phyloP scores from a whole-genome alignment of 257 asterid genomes.

The Primulina tabacum region DNA sequence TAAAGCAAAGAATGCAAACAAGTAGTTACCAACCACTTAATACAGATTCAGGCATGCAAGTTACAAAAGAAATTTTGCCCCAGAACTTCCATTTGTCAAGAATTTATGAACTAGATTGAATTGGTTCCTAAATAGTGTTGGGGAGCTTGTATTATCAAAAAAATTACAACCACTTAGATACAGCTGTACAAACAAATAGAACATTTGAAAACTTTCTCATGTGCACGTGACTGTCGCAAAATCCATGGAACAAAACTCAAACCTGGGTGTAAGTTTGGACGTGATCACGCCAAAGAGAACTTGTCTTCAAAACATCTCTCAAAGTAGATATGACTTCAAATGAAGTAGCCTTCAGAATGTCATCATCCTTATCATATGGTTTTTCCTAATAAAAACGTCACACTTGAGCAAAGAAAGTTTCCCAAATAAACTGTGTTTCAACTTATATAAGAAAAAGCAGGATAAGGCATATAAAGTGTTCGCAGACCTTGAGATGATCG shows the following conservation, averaged over 20 bases:
- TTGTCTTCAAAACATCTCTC: slow-evolving; percentile 85
- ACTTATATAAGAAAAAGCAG: slow-evolving; percentile 13
- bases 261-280: slow-evolving; percentile 97
- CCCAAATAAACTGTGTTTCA: slow-evolving; percentile 12
- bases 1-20: neutral
- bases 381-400: slow-evolving; percentile 56
- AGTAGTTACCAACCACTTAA: neutral
- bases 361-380: slow-evolving; percentile 83
- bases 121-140: slow-evolving; percentile 10
- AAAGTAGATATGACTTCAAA: slow-evolving; percentile 94
- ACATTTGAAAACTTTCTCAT: neutral
- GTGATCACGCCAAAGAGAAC: slow-evolving; percentile 95
- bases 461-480: slow-evolving; percentile 13
- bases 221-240: slow-evolving; percentile 1
- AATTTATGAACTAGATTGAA: slow-evolving; percentile 10
- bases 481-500: slow-evolving; percentile 89
- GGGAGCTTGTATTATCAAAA: slow-evolving; percentile 3
- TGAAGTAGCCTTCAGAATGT: slow-evolving; percentile 86
- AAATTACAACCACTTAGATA: slow-evolving; percentile 11
- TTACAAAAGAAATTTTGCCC: neutral
- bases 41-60: slow-evolving; percentile 4
- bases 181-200: slow-evolving; percentile 1
- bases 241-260: slow-evolving; percentile 15
- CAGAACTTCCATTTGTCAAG: slow-evolving; percentile 15
- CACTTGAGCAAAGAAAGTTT: slow-evolving; percentile 18